phyloP scores from a whole-genome alignment of 2,329 filamentous ascomycete genomes.

The Orbilia blumenaviensis region DNA sequence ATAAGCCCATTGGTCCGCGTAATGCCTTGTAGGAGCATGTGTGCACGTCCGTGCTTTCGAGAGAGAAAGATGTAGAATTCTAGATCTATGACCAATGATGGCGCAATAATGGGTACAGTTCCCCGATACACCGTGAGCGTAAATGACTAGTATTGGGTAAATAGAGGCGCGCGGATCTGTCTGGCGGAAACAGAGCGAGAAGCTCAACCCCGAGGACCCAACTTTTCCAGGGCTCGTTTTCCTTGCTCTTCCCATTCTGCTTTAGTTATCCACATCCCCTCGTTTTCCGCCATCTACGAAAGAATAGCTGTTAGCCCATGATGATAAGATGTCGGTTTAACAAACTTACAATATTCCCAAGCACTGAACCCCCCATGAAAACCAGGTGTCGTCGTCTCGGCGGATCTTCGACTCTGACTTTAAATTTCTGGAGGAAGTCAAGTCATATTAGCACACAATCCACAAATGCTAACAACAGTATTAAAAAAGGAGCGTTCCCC shows the following conservation, averaged over 20 bases:
- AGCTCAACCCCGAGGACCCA: slow-evolving; percentile 74
- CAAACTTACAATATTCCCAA: slow-evolving; percentile 83
- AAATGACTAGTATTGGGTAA: not conserved
- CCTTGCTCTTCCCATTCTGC: slow-evolving; percentile 97
- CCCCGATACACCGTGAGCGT: not conserved
- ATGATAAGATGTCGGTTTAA: not conserved
- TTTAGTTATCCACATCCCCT: slow-evolving; percentile 98
- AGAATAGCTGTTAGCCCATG: not conserved
- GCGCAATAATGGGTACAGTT: not conserved
- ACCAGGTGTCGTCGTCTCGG: slow-evolving; percentile 97
- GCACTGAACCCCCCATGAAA: slow-evolving; percentile 94
- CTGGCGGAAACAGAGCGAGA: not conserved
- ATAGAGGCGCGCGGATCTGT: not conserved
- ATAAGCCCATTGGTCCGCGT: too few species aligned
- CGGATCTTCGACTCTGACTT: slow-evolving; percentile 98
- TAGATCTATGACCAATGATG: not conserved
- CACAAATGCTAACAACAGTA: too few species aligned
- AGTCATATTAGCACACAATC: not conserved
- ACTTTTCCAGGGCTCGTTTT: slow-evolving; percentile 82
- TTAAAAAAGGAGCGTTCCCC: too few species aligned
- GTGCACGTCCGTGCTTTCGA: not conserved
- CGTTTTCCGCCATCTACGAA: slow-evolving; percentile 88
- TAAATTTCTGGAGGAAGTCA: slow-evolving; percentile 80
- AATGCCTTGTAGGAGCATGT: not conserved
- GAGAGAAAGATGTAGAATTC: not conserved